Conservation (phyloP, 2,329 filamentous ascomycete species). For the Ophiostoma populinum region DNA sequence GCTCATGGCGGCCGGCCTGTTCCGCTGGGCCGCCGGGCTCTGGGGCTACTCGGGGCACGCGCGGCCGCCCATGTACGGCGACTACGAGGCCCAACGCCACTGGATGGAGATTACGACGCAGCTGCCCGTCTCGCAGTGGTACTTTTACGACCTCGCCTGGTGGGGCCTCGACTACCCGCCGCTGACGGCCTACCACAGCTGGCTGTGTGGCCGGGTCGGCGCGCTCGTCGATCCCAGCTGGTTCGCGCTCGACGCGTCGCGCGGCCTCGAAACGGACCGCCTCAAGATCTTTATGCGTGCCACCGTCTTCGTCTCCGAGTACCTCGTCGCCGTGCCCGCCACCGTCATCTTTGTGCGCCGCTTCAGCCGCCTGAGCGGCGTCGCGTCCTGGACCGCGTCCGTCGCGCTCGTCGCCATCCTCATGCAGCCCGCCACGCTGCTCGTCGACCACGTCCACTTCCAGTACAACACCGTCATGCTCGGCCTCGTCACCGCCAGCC, state of each 20-base stretch:
- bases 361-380: conserved; percentile 57
- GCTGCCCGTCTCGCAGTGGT: conserved; percentile 86
- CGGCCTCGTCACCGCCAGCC: conserved; percentile 67
- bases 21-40: conserved; percentile 79
- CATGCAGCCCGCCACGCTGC: conserved; percentile 77
- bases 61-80: conserved; percentile 79
- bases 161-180: conserved; percentile 98
- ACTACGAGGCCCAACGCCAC: conserved; percentile 94
- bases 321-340: conserved; percentile 74
- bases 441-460: conserved; percentile 90
- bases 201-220: conserved; percentile 80
- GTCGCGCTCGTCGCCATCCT: conserved; percentile 79
- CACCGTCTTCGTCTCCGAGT: conserved; percentile 81
- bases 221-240: conserved; percentile 61
- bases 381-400: conserved; percentile 66
- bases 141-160: conserved; percentile 91
- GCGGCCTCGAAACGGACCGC: conserved; percentile 58
- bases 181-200: conserved; percentile 95
- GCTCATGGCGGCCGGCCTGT: conserved; percentile 77
- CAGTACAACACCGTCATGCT: conserved; percentile 99
- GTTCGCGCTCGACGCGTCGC: conserved; percentile 74
- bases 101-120: conserved; percentile 97
- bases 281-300: conserved; percentile 94
- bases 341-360: conserved; percentile 71
- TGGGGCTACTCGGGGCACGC: conserved; percentile 85